A percentile compares a stretch with the other conserved stretches of the same genome.
Conservation (phyloP, 768 basidiomycete species). For the Boletus rubescentipes region DNA sequence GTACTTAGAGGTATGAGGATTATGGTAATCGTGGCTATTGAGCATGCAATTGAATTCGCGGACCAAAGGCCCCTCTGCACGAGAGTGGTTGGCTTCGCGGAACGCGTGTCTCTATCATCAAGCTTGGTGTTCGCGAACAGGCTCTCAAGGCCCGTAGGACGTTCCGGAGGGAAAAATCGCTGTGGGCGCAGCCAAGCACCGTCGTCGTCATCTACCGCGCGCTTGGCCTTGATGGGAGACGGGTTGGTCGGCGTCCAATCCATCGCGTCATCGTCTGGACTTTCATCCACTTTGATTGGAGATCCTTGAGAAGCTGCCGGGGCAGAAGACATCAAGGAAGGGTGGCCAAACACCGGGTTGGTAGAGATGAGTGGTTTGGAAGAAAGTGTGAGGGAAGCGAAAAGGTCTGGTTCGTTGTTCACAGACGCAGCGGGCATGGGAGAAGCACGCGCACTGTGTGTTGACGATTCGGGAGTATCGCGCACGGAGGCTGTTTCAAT, state of each 20-base stretch:
- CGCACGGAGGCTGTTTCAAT: slow-evolving; percentile 52
- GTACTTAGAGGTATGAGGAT: slow-evolving; percentile 21
- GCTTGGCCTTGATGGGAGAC: slow-evolving; percentile 25
- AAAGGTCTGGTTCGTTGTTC: slow-evolving; percentile 52
- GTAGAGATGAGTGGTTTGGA: slow-evolving; percentile 53
- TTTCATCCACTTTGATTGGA: slow-evolving; percentile 28
- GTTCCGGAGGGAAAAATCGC: slow-evolving; percentile 74
- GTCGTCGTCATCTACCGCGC: slow-evolving; percentile 32
- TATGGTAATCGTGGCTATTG: slow-evolving; percentile 8
- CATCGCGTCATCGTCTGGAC: slow-evolving; percentile 46
- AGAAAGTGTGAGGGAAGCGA: slow-evolving; percentile 64
- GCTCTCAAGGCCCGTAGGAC: slow-evolving; percentile 72
- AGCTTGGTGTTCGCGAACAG: slow-evolving; percentile 63
- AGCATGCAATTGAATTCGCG: slow-evolving; percentile 9
- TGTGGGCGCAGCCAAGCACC: slow-evolving; percentile 64
- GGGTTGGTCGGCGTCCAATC: slow-evolving; percentile 67
- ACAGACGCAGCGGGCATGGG: slow-evolving; percentile 24
- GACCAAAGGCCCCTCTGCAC: background rate
- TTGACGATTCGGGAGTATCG: slow-evolving; percentile 39
- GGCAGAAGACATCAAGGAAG: slow-evolving; percentile 48
- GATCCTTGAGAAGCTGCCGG: slow-evolving; percentile 27
- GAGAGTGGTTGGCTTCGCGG: background rate
- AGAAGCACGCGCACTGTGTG: slow-evolving; percentile 23
- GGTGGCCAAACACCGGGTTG: slow-evolving; percentile 67
- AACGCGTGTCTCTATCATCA: slow-evolving; percentile 38